Base-by-base conservation (phyloP, 352 stramenopile species). In the Globisporangium orthogonon region DNA sequence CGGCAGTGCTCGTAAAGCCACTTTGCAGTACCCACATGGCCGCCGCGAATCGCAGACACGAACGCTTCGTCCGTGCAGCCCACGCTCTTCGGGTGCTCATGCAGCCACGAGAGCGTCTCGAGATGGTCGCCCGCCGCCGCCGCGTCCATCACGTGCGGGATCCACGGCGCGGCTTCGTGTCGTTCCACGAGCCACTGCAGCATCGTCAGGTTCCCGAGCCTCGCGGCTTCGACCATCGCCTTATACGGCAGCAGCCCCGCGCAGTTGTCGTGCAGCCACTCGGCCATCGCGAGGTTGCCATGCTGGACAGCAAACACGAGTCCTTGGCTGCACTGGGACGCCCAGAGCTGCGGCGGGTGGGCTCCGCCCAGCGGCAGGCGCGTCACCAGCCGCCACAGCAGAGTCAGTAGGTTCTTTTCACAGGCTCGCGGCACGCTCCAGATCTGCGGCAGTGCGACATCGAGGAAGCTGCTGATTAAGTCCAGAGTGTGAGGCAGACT, bases 301-400 rank as follows among this genome's bases (percentile, higher is more conserved):
- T 49, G n/a, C n/a, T 29, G 43, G 10, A 48, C 43, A 11, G 43
- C 43, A n/a, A 14, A 5, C 3, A 48, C 43, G n/a, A 49, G 44
- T 31, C 44, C 44, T 4, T 49, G 44, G n/a, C 44, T 29, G 44
- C 44, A 49, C 44, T 49, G 44, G n/a, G 10, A 49, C n/a, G 44
- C 18, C 44, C 44, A 50, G n/a, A 2, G 7, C 18, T 50, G 45
- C 45, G 45, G 45, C 45, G 23, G 29, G 1, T 33, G 45, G 7
- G 7, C 18, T 33, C 45, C 13, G 9, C 7, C 3, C 2, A 10
- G 23, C 7, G 10, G 18, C 9, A 33, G 18, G 13, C n/a, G 44
- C 1, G 44, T 5, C 5, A n/a, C 28, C 17, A 50, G 45, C 0
- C 45, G 45, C 2, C 9, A 23, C 45, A 50, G 45, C 45, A 50